A percentile compares a stretch with the other conserved stretches of the same genome.
These are phyloP conservation scores for Pugionium cornutum DNA, from an alignment of 345 rosid genomes.

Conservation along the genomic window DNA sequence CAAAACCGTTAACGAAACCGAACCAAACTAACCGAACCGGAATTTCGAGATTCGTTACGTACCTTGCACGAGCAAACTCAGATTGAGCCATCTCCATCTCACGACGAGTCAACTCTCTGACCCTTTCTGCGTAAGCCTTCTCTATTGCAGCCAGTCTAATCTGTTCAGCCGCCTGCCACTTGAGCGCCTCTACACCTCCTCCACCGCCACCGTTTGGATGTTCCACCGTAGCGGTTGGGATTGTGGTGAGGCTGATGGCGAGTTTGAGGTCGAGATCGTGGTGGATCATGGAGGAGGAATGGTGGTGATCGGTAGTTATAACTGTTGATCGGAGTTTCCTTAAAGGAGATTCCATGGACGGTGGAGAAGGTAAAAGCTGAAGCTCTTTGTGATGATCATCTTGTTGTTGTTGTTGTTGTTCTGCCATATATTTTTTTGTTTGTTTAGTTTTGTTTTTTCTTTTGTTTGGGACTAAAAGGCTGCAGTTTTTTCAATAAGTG, in stretches of 20 bases:
- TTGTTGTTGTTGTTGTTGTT: constrained; percentile 26
- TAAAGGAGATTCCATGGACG: constrained; percentile 27
- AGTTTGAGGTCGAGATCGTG: constrained; percentile 77
- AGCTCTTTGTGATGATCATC: constrained; percentile 64
- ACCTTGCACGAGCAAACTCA: constrained; percentile 75
- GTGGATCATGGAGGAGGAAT: constrained; percentile 49
- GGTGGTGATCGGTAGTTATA: constrained; percentile 22
- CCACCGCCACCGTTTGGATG: constrained; percentile 32
- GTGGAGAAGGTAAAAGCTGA: constrained; percentile 76
- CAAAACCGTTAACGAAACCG: constrained; percentile 1
- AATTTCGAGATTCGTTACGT: not conserved
- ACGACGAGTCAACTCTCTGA: constrained; percentile 82
- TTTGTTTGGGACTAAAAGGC: constrained; percentile 25
- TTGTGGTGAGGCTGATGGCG: constrained; percentile 74
- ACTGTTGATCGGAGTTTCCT: constrained; percentile 29
- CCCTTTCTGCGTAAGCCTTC: constrained; percentile 91
- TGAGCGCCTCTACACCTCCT: constrained; percentile 61
- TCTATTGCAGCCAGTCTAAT: constrained; percentile 78
- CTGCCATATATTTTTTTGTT: constrained; percentile 19
- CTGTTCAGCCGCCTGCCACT: constrained; percentile 95
- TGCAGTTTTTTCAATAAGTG: constrained; percentile 36
- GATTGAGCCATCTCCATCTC: constrained; percentile 97
- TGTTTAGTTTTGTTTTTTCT: constrained; percentile 22
- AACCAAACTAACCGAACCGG: not conserved
- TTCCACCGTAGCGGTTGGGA: constrained; percentile 40